phyloP scores from a whole-genome alignment of 108 stramenopile genomes.

The Schizochytrium sp. region DNA sequence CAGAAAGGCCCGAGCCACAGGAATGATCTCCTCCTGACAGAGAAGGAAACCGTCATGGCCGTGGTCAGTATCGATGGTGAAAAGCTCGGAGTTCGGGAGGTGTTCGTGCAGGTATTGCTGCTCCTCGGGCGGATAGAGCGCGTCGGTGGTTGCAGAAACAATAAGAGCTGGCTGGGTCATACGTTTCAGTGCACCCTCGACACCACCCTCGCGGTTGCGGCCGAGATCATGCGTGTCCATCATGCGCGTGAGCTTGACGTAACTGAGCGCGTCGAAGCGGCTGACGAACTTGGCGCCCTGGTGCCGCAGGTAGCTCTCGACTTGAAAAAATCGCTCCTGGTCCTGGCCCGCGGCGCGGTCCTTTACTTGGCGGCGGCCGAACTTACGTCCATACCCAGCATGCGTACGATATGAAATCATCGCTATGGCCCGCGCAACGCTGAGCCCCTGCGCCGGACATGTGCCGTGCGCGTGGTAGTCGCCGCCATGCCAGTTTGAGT shows the following conservation, averaged over 20 bases:
- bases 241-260: background rate
- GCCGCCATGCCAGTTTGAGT: constrained; percentile 9
- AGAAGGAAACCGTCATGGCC: constrained; percentile 26
- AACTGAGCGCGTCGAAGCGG: constrained; percentile 19
- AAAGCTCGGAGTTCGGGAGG: background rate
- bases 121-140: constrained; percentile 19
- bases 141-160: background rate
- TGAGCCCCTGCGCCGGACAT: background rate
- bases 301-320: constrained; percentile 24
- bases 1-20: background rate
- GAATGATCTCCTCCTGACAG: background rate
- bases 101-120: background rate
- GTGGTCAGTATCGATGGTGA: background rate
- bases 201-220: background rate
- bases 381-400: background rate
- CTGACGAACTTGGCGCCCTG: constrained; percentile 20
- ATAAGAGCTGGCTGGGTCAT: background rate
- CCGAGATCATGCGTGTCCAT: constrained; percentile 16
- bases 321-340: constrained; percentile 1
- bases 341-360: background rate
- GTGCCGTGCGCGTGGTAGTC: background rate
- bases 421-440: constrained; percentile 14
- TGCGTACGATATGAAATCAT: constrained; percentile 19
- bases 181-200: background rate
- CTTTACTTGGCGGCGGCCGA: background rate